phyloP scores from a whole-genome alignment of 1,284 basidiomycete species.

The Takashimella tepidaria region DNA sequence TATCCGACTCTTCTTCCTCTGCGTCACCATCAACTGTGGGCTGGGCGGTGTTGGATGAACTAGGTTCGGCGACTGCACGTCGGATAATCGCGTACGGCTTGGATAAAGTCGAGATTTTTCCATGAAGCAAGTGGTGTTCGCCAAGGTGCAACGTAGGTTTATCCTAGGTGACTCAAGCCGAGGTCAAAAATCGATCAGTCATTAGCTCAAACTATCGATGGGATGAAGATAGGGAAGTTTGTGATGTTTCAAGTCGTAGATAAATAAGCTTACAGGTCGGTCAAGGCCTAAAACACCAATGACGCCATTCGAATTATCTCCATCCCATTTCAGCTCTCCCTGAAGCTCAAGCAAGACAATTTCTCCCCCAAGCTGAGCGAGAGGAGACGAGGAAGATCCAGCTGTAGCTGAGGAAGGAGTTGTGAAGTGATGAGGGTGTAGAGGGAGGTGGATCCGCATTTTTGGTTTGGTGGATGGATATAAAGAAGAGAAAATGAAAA shows the following conservation, averaged over 20 bases:
- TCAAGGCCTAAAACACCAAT: conserved; percentile 45
- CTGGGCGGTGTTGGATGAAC: not conserved
- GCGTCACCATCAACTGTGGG: conserved; percentile 14
- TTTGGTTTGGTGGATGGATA: not conserved
- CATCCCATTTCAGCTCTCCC: conserved; percentile 55
- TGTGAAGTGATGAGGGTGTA: conserved; percentile 39
- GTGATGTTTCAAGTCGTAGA: too few species aligned
- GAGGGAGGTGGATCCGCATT: conserved; percentile 47
- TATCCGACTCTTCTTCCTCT: conserved; percentile 17
- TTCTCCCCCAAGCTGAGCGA: conserved; percentile 42
- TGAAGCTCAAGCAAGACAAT: conserved; percentile 43
- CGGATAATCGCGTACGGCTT: conserved; percentile 67
- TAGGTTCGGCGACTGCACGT: conserved; percentile 13
- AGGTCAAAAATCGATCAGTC: not conserved
- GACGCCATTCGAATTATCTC: conserved; percentile 40
- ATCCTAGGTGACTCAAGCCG: conserved; percentile 50
- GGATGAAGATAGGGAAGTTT: too few species aligned
- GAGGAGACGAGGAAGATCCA: conserved; percentile 22
- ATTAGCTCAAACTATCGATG: not conserved
- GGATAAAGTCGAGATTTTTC: conserved; percentile 67
- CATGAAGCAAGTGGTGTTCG: conserved; percentile 76
- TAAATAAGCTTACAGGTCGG: conserved; percentile 37
- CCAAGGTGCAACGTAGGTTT: conserved; percentile 76
- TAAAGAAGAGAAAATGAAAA: too few species aligned
- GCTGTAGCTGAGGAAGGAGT: conserved; percentile 9